Evolutionary conservation across 805 yeast genomes (phyloP).

Genomic region (Wickerhamomyces strasburgensis): DNA sequence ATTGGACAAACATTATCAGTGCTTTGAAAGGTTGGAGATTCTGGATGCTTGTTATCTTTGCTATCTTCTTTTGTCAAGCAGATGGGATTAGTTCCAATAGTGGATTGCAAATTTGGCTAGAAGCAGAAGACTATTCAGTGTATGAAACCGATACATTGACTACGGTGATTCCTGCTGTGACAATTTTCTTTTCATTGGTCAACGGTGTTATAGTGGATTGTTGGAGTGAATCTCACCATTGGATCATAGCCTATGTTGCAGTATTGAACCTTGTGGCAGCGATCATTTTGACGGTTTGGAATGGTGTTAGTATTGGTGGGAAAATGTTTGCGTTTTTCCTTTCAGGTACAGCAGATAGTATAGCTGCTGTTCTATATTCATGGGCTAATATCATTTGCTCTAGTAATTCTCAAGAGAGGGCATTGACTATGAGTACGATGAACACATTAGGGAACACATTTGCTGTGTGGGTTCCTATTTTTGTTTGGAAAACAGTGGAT

Average conservation of each 20-base stretch:
- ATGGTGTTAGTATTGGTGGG: conserved; percentile 42
- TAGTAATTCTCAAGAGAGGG: conserved; percentile 47
- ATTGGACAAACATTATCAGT: conserved; percentile 6
- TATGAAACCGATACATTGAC: conserved; percentile 43
- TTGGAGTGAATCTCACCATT: conserved; percentile 19
- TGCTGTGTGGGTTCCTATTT: conserved; percentile 45
- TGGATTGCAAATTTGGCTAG: conserved; percentile 42
- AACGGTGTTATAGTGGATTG: conserved; percentile 28
- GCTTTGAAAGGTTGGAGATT: conserved; percentile 16
- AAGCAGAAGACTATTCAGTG: conserved; percentile 34
- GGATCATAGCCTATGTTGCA: conserved; percentile 20
- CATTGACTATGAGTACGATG: conserved; percentile 47
- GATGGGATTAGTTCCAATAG: conserved; percentile 28
- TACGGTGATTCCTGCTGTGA: conserved; percentile 49
- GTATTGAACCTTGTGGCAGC: conserved; percentile 27
- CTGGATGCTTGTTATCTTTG: conserved; percentile 39
- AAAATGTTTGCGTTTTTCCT: conserved; percentile 59
- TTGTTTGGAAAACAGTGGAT: conserved; percentile 37
- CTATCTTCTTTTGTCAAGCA: conserved; percentile 30
- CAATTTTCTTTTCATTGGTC: conserved; percentile 20
- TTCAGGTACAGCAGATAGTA: conserved; percentile 55
- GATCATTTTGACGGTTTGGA: conserved; percentile 31
- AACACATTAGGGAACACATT: conserved; percentile 49
- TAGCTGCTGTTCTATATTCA: conserved; percentile 54
- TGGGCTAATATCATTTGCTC: conserved; percentile 58